Evolutionary conservation across 192 early-diverging fungal genomes (phyloP), one percentile per base, ranked within the genome.

Genomic region (Lobosporangium transversale): DNA sequence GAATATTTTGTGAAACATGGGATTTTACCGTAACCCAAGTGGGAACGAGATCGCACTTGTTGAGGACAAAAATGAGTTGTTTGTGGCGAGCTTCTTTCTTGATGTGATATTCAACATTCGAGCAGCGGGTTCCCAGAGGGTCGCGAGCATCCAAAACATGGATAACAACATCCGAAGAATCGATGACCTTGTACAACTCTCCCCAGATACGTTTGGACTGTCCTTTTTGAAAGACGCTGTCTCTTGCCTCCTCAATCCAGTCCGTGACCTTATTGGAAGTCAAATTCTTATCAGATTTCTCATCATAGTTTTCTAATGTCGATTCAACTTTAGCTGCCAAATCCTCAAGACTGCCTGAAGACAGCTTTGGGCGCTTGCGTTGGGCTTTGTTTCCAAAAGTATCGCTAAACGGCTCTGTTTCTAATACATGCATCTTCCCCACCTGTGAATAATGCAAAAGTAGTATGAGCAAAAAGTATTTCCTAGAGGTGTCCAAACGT

Each of bases 71-170:
- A 27, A 98, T 87, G 60, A 99, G 58, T 65, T 99, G 97, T 84
- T 99, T 99, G 86, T 98, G 96, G 33, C 89, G 87, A 20, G 90
- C 93, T 73, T 99, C 98, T 57, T 95, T 92, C 76, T 92, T 91
- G 20, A 99, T 79, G 66, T 94, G 93, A 70, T 90, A 89, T 76
- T 98, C 97, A 8, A 99, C 95, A 56, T 91, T 93, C 8, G 80
- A 83, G 84, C 98, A 99, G 29, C 95, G 91, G 10, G 98, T 99
- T 58, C 96, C 98, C 52, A 93, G 86, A 32, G 98, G 98, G 78
- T 99, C 96, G 56, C 98, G 89, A n/a, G 98, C 95, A 87, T 99
- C 98, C 66, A 99, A 74, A 6, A 99, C 98, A 61, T 97, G 96
- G 60, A 97, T 91, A 45, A 99, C 89, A 27, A 94, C 89, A 81